These are phyloP conservation scores for Schwanniomyces occidentalis DNA, from an alignment of 805 yeast genomes.

Conservation along the genomic window DNA sequence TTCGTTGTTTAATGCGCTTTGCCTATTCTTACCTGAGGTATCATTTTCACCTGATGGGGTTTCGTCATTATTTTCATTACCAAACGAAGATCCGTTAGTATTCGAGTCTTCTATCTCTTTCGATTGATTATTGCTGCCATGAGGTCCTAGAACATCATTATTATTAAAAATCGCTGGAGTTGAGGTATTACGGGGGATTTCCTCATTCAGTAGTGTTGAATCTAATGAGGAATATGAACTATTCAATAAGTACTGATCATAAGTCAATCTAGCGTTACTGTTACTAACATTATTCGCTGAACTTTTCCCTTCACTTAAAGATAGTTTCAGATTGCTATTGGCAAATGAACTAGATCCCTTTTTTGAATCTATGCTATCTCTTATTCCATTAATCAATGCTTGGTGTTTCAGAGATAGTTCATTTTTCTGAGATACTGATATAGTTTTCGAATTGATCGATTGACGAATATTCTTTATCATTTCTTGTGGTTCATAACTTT, in stretches of 20 bases:
- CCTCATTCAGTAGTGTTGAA: conserved; percentile 19
- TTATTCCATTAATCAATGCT: conserved; percentile 27
- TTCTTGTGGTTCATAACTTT: conserved; percentile 25
- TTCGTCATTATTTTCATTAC: conserved; percentile 2
- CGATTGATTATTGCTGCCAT: neutral
- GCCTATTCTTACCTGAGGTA: conserved; percentile 1
- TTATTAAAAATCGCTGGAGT: conserved; percentile 6
- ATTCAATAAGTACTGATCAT: conserved; percentile 8
- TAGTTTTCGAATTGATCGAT: conserved; percentile 31
- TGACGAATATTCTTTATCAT: conserved; percentile 31
- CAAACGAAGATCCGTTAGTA: neutral
- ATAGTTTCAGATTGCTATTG: conserved; percentile 1
- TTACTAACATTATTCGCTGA: neutral
- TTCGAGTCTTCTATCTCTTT: neutral
- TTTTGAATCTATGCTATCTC: conserved; percentile 39
- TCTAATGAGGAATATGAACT: conserved; percentile 29
- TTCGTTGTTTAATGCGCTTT: too few relatives aligned
- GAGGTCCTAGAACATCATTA: too few relatives aligned
- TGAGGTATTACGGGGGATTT: neutral
- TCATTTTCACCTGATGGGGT: conserved; percentile 10
- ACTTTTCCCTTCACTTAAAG: conserved; percentile 6
- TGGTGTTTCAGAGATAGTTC: conserved; percentile 20
- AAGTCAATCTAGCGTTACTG: too few relatives aligned
- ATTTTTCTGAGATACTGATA: conserved; percentile 11
- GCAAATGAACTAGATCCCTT: conserved; percentile 15